phyloP scores from a whole-genome alignment of 345 rosid species.

The Gossypium raimondii region DNA sequence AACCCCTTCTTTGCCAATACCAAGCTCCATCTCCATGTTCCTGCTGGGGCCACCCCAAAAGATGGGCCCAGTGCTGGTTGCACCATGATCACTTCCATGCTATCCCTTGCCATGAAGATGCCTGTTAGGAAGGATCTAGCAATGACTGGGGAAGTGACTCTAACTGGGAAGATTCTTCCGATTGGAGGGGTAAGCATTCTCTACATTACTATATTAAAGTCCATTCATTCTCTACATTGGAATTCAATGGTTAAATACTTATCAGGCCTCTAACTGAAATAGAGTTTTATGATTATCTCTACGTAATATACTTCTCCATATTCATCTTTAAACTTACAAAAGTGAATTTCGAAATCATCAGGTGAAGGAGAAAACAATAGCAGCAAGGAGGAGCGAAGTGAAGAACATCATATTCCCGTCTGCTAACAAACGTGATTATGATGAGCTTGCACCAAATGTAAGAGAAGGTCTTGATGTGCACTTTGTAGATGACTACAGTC shows the following conservation, averaged over 20 bases:
- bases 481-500: constrained; percentile 73
- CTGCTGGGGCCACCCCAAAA: constrained; percentile 97
- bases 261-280: not conserved
- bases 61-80: constrained; percentile 99
- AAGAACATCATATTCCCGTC: constrained; percentile 84
- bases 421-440: constrained; percentile 88
- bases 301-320: not conserved
- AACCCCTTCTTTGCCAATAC: constrained; percentile 71
- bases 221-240: too few species aligned
- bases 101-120: constrained; percentile 81
- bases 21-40: constrained; percentile 97
- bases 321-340: not conserved
- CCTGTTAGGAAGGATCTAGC: constrained; percentile 78
- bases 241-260: too few species aligned
- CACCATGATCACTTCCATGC: constrained; percentile 95
- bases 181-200: constrained; percentile 88
- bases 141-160: constrained; percentile 96
- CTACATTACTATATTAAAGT: too few species aligned
- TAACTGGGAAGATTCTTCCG: constrained; percentile 88
- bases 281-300: not conserved
- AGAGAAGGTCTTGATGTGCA: constrained; percentile 93
- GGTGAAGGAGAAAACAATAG: constrained; percentile 97
- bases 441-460: constrained; percentile 80
- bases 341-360: constrained; percentile 22
- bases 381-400: constrained; percentile 88